Base-by-base conservation (phyloP, 331 rosid species). In the Rosa hybrid region DNA sequence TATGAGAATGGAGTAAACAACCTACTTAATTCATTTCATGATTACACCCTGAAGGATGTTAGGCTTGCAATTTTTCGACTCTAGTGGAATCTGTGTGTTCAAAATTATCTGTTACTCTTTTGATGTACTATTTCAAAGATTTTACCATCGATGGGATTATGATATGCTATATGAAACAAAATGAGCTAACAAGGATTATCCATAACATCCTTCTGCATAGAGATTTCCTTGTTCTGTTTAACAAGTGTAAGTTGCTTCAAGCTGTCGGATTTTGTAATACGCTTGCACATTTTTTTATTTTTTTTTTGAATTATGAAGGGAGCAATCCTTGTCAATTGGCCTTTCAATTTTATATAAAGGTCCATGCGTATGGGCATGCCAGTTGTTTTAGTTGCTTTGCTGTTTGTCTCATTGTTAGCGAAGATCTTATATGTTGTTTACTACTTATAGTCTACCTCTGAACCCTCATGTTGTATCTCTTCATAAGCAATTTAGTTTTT, bases 401-500 rank as follows among this genome's bases (percentile, higher is more conserved):
- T 62, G 9, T 41, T 74, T 65, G 45, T 8, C 21, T 6, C 20
- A 12, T 13, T 2, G 53, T 39, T 48, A 34, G 23, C 8, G 1
- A 34, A 23, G 59, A 71, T 16, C 16, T 73, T 50, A 2, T 9
- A 10, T 50, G 27, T 18, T 73, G 46, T 42, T 73, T 73, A 20
- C 77, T 44, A 53, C 18, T 48, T 25, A 14, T 73, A 34, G 65
- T 59, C 30, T 59, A 59, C 65, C 65, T 21, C 30, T 8, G 2
- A 59, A n/a, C 25, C n/a, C 5, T 27, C 10, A 9, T 71, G 64
- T 72, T 72, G 38, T 16, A 21, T 53, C 17, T 27, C 60, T 50
- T 50, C 59, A 50, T 72, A 59, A 39, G 25, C 74, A 54, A 25
- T 46, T 30, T 80, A 46, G 81, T 54, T 11, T 72, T 76, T 46